phyloP scores from a whole-genome alignment of 2,329 filamentous ascomycete species.

The Epichloe amarillans region DNA sequence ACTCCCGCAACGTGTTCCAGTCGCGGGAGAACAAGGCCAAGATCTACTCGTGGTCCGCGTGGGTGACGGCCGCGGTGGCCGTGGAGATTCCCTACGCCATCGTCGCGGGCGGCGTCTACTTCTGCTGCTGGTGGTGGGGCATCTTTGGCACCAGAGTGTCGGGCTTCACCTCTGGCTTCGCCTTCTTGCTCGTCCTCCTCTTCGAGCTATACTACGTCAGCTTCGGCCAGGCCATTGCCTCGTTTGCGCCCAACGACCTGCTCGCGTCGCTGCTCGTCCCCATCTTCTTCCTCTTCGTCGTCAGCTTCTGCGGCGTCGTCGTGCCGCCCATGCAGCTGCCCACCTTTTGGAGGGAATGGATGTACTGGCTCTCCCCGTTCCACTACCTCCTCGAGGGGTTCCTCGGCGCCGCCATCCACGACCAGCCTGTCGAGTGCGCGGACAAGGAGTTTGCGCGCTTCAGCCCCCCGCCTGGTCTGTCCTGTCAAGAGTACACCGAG shows the following conservation, averaged over 20 bases:
- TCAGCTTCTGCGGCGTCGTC: conserved; percentile 58
- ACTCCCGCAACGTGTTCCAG: conserved; percentile 53
- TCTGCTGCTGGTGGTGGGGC: conserved; percentile 43
- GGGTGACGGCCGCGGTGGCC: conserved; percentile 50
- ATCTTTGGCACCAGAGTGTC: conserved; percentile 33
- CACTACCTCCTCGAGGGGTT: conserved; percentile 53
- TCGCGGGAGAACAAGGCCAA: conserved; percentile 63
- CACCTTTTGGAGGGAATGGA: conserved; percentile 49
- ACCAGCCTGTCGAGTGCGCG: conserved; percentile 41
- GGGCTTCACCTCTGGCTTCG: conserved; percentile 46
- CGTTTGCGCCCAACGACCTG: conserved; percentile 52
- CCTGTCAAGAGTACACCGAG: conserved; percentile 46
- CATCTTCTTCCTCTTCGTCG: conserved; percentile 55
- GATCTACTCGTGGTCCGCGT: conserved; percentile 66
- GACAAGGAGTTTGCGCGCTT: conserved; percentile 47
- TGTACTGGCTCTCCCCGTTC: conserved; percentile 57
- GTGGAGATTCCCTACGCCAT: conserved; percentile 60
- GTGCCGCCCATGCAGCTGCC: conserved; percentile 47
- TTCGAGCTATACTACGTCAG: conserved; percentile 54
- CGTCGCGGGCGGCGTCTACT: conserved; percentile 40
- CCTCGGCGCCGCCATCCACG: conserved; percentile 40
- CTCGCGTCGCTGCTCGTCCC: conserved; percentile 54
- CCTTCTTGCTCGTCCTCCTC: conserved; percentile 50
- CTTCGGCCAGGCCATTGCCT: conserved; percentile 54
- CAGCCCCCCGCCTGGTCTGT: conserved; percentile 40